A percentile compares a stretch with the other conserved stretches of the same genome.
Evolutionary conservation across 1,284 basidiomycete species (phyloP).

Genomic region (Naganishia sp.): DNA sequence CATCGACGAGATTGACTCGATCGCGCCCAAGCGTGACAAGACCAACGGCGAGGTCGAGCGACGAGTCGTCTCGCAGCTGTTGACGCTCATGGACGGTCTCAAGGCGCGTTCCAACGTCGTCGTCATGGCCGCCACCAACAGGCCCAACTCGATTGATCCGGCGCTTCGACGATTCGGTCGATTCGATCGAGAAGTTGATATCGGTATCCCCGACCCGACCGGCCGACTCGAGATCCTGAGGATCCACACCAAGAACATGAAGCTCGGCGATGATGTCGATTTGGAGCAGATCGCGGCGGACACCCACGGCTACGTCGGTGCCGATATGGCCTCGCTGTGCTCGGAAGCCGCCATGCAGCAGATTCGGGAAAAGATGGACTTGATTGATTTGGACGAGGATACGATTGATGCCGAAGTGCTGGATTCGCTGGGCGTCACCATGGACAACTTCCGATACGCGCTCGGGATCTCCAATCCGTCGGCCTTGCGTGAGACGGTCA

Average conservation of each 20-base stretch:
- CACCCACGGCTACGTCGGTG: slow-evolving; percentile 98
- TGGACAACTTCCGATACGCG: slow-evolving; percentile 98
- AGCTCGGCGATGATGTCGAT: slow-evolving; percentile 95
- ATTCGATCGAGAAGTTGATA: slow-evolving; percentile 99
- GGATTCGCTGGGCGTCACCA: slow-evolving; percentile 91
- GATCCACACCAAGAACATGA: slow-evolving; percentile 99
- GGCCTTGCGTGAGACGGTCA: slow-evolving; percentile 91
- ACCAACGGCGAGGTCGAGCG: slow-evolving; percentile 99
- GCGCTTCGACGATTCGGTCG: slow-evolving; percentile 97
- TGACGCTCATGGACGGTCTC: slow-evolving; percentile 98
- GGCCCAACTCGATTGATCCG: slow-evolving; percentile 98
- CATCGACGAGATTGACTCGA: slow-evolving; percentile 98
- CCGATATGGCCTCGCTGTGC: slow-evolving; percentile 93
- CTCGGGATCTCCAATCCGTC: slow-evolving; percentile 95
- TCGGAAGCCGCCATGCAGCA: slow-evolving; percentile 99
- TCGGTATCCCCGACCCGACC: slow-evolving; percentile 97
- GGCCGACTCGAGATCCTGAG: slow-evolving; percentile 97
- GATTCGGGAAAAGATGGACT: slow-evolving; percentile 96
- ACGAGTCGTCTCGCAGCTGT: slow-evolving; percentile 94
- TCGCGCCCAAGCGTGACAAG: slow-evolving; percentile 99
- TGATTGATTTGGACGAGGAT: slow-evolving; percentile 89
- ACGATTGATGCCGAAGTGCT: slow-evolving; percentile 97
- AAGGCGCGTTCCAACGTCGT: slow-evolving; percentile 99
- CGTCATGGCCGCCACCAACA: slow-evolving; percentile 98
- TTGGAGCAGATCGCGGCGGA: slow-evolving; percentile 98